A percentile compares a stretch with the other conserved stretches of the same genome.
These are phyloP conservation scores for Bretschneidera sinensis DNA, from an alignment of 345 rosid species.

Conservation along the genomic window DNA sequence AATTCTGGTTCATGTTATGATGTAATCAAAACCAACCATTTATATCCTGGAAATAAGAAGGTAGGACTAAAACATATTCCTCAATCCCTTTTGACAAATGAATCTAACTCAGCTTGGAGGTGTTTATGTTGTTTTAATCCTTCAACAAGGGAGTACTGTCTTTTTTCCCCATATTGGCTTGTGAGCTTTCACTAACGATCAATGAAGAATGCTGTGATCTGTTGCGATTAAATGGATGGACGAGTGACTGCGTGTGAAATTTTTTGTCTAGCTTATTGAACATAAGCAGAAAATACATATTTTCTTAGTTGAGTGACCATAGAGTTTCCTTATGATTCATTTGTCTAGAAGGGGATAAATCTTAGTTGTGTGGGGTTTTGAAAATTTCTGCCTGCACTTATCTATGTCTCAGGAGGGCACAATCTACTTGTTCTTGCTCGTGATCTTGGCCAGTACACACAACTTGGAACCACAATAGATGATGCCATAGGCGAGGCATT, in stretches of 20 bases:
- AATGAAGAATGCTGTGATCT: too few species aligned
- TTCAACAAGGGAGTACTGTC: too few species aligned
- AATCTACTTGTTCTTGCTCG: conserved; percentile 79
- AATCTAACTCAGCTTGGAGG: not conserved
- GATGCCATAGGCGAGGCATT: conserved; percentile 98
- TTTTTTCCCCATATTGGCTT: too few species aligned
- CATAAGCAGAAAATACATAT: too few species aligned
- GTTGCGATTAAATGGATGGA: too few species aligned
- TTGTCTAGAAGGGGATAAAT: too few species aligned
- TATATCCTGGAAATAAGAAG: not conserved
- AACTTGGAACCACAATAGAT: conserved; percentile 87
- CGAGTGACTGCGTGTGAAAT: too few species aligned
- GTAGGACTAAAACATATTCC: not conserved
- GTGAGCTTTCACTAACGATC: too few species aligned
- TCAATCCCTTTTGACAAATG: not conserved
- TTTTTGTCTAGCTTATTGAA: too few species aligned
- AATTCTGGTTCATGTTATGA: not conserved
- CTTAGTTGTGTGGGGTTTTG: not conserved
- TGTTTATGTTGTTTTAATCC: not conserved
- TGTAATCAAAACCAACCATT: not conserved
- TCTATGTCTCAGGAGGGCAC: conserved; percentile 66
- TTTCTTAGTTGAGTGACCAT: too few species aligned
- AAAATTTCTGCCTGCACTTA: not conserved
- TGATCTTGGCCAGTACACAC: conserved; percentile 83
- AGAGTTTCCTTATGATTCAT: too few species aligned